Percentiles rank a stretch among this genome's conserved stretches.
Conservation (phyloP, 169 alveolate species). For the Theileria orientalis region DNA sequence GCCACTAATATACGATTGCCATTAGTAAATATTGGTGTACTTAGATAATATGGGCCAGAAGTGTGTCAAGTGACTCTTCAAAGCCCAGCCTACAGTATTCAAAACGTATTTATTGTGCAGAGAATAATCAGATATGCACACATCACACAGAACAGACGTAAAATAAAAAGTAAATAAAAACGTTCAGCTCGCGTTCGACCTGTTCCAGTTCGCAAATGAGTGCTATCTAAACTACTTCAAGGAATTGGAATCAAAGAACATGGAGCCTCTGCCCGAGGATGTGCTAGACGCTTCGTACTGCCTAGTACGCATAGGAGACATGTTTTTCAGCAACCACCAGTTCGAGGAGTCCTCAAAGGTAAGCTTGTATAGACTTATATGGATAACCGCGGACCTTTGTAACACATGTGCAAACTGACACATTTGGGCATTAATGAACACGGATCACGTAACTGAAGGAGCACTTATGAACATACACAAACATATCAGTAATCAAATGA, state of each 20-base stretch:
- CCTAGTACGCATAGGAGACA: slow-evolving; percentile 59
- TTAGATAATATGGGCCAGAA: no score
- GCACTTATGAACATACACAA: neutral
- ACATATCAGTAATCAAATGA: neutral
- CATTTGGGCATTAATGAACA: no score
- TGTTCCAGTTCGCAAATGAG: slow-evolving; percentile 48
- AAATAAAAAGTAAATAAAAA: neutral
- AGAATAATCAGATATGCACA: no score
- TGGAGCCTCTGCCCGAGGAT: neutral
- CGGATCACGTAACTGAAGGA: neutral
- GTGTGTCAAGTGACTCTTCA: no score
- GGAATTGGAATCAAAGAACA: slow-evolving; percentile 32
- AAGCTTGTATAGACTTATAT: no score
- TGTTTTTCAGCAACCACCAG: slow-evolving; percentile 57
- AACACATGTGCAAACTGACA: neutral
- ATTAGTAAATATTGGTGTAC: no score
- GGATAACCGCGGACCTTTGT: neutral
- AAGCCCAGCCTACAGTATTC: no score
- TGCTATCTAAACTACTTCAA: slow-evolving; percentile 28
- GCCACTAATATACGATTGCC: no score
- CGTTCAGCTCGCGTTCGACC: slow-evolving; percentile 58
- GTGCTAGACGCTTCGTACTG: slow-evolving; percentile 67
- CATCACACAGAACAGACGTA: no score
- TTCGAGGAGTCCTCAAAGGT: slow-evolving; percentile 52
- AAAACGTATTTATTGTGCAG: no score